Evolutionary conservation across 768 basidiomycete species (phyloP).

Genomic region (Clitopilus passeckerianus): DNA sequence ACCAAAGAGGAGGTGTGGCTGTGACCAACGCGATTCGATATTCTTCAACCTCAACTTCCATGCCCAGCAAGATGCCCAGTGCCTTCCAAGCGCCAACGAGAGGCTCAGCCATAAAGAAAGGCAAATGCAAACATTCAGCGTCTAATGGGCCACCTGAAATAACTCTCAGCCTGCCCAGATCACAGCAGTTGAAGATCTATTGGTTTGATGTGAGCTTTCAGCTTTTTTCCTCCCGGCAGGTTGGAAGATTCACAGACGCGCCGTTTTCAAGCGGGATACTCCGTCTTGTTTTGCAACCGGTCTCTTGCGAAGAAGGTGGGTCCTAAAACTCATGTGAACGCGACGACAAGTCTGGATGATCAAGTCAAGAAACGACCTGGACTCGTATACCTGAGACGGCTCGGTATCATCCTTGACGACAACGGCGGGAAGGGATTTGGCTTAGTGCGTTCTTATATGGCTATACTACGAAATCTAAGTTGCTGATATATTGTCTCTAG

Average conservation of each 20-base stretch:
- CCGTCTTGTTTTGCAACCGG: conserved; percentile 73
- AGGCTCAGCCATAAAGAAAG: conserved; percentile 12
- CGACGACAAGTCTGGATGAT: conserved; percentile 52
- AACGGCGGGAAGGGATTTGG: conserved; percentile 87
- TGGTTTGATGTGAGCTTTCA: conserved; percentile 60
- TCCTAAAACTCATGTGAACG: conserved; percentile 62
- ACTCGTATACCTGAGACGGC: conserved; percentile 62
- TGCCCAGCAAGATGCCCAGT: conserved; percentile 34
- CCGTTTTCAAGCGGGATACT: conserved; percentile 75
- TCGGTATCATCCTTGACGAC: conserved; percentile 78
- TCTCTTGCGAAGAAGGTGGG: conserved; percentile 69
- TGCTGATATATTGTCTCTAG: too few relatives aligned
- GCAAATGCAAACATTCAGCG: conserved; percentile 47
- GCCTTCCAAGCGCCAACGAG: conserved; percentile 19
- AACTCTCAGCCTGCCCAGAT: conserved; percentile 52
- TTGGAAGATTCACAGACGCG: conserved; percentile 6
- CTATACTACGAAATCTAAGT: too few relatives aligned
- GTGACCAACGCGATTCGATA: too few relatives aligned
- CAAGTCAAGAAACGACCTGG: conserved; percentile 55
- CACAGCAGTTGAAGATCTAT: conserved; percentile 48
- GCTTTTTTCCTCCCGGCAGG: conserved; percentile 1
- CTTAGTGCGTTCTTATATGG: too few relatives aligned
- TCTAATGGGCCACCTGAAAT: conserved; percentile 9
- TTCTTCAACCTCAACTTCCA: conserved; percentile 69
- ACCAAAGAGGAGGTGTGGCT: too few relatives aligned